Percentiles rank a stretch among this genome's conserved stretches.
Evolutionary conservation across 2,329 filamentous ascomycete species (phyloP).

Genomic region (Ophiostoma himal-ulmi): DNA sequence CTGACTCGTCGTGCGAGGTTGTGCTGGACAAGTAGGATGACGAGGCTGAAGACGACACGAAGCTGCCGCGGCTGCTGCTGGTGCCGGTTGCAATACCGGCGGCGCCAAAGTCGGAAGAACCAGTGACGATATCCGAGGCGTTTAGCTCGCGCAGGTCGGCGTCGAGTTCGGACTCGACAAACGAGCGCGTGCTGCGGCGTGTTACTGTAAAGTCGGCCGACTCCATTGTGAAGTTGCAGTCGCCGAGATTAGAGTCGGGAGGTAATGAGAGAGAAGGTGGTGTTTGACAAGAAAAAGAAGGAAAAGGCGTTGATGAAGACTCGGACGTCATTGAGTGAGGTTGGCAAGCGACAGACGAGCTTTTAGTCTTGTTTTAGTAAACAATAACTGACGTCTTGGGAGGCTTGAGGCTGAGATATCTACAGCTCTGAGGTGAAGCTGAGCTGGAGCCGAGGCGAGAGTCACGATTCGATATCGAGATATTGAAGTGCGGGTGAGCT

Average conservation of each 20-base stretch:
- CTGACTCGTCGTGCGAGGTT: neutral
- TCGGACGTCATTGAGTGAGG: neutral
- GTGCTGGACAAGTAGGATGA: slow-evolving; percentile 17
- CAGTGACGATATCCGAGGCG: neutral
- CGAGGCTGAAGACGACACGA: slow-evolving; percentile 20
- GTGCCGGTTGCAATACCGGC: slow-evolving; percentile 9
- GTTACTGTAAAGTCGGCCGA: slow-evolving; percentile 21
- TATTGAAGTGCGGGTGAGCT: neutral
- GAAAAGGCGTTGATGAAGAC: neutral
- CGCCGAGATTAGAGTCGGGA: neutral
- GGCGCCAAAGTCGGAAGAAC: neutral
- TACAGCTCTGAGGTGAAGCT: neutral
- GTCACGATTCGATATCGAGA: neutral
- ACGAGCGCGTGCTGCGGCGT: slow-evolving; percentile 25
- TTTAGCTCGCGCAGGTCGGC: slow-evolving; percentile 22
- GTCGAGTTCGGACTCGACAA: slow-evolving; percentile 25
- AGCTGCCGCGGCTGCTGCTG: slow-evolving; percentile 23
- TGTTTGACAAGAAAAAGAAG: neutral
- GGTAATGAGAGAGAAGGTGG: neutral
- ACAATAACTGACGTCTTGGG: neutral
- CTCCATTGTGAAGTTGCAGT: neutral
- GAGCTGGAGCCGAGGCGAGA: neutral
- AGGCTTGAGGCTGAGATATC: neutral
- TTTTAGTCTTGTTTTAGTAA: no score
- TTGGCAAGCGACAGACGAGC: no score